Conservation (phyloP, 139 green algal species). For the Gonium pectorale region DNA sequence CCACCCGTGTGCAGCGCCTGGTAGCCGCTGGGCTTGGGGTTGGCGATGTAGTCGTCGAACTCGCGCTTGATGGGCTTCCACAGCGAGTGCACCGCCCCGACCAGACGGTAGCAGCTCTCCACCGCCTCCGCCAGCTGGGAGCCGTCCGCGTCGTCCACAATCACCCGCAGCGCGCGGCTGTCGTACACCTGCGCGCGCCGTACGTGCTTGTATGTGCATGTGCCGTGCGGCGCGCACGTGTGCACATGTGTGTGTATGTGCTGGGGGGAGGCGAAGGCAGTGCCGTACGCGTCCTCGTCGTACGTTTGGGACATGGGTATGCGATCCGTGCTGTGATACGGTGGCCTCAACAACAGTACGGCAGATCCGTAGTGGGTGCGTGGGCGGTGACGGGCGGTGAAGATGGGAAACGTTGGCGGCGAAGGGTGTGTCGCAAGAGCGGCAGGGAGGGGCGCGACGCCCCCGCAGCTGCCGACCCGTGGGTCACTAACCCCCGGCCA, state of each 20-base stretch:
- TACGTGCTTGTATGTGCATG: not conserved
- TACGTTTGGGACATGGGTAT: no score
- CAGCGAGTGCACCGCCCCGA: conserved; percentile 85
- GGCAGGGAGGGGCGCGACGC: no score
- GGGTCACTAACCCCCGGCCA: not conserved
- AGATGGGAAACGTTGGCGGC: no score
- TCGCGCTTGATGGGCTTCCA: conserved; percentile 83
- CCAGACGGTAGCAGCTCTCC: conserved; percentile 87
- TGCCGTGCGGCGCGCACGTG: no score
- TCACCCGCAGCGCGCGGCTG: conserved; percentile 86
- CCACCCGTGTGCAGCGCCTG: conserved; percentile 88
- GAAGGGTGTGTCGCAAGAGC: not conserved
- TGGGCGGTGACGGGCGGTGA: no score
- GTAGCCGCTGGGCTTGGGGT: conserved; percentile 89
- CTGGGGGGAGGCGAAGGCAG: no score
- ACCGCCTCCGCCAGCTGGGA: conserved; percentile 58
- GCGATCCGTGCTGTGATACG: no score
- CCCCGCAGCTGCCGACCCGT: not conserved
- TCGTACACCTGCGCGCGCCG: conserved; percentile 96
- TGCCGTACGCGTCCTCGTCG: no score
- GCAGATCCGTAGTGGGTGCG: no score
- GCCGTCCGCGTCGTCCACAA: conserved; percentile 88
- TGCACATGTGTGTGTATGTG: no score
- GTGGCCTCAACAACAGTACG: no score
- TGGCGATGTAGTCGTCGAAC: conserved; percentile 92